Evolutionary conservation across 805 yeast species (phyloP).

Genomic region (Kluyveromyces lactis): DNA sequence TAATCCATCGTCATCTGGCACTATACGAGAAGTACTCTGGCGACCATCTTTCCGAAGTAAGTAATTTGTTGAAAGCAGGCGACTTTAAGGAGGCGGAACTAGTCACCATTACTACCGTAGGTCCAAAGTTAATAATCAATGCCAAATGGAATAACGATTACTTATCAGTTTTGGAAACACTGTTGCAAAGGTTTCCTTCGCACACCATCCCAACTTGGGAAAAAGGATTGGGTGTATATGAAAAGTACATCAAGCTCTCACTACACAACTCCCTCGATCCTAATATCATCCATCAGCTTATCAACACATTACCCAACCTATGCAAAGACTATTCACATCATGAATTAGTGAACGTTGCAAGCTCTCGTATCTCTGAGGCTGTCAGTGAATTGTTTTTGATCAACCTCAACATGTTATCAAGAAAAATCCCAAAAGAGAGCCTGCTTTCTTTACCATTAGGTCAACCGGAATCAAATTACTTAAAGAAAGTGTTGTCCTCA

Average conservation of each 20-base stretch:
- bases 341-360: conserved; percentile 38
- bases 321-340: conserved; percentile 25
- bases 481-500: conserved; percentile 17
- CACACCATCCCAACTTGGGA: conserved; percentile 41
- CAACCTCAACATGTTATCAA: conserved; percentile 13
- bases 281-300: conserved; percentile 32
- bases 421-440: conserved; percentile 5
- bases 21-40: conserved; percentile 40
- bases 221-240: conserved; percentile 51
- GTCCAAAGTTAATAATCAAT: conserved; percentile 52
- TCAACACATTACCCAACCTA: conserved; percentile 39
- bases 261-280: conserved; percentile 16
- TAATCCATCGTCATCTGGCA: conserved; percentile 55
- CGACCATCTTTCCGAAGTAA: conserved; percentile 51
- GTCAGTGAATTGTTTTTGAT: conserved; percentile 24
- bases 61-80: conserved; percentile 53
- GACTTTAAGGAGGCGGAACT: conserved; percentile 57
- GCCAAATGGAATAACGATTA: conserved; percentile 35
- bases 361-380: conserved; percentile 43
- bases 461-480: conserved; percentile 27
- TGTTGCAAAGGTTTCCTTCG: conserved; percentile 39
- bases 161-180: conserved; percentile 24
- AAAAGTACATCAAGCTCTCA: conserved; percentile 36
- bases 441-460: conserved; percentile 20
- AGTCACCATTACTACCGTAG: conserved; percentile 48